A percentile compares a stretch with the other conserved stretches of the same genome.
phyloP scores from a whole-genome alignment of 441 rosid genomes.

The Metrosideros polymorpha region DNA sequence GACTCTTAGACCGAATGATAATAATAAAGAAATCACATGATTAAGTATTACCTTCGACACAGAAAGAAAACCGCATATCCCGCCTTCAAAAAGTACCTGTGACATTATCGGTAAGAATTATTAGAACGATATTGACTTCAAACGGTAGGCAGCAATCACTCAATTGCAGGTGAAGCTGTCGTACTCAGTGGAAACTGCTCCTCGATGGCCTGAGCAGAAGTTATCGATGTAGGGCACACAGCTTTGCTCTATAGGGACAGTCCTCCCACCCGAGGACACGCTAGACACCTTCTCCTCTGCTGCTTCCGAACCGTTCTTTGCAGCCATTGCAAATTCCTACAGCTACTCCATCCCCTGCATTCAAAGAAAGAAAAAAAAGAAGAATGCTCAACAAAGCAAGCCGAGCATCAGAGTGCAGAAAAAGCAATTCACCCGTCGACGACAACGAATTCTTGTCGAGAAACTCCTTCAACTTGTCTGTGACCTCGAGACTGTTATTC shows the following conservation, averaged over 20 bases:
- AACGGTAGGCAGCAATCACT: neutral
- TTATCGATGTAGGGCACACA: slow-evolving; percentile 78
- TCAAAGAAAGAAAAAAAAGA: too few species aligned
- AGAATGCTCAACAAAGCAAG: neutral
- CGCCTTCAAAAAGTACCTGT: slow-evolving; percentile 63
- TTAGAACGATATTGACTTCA: neutral
- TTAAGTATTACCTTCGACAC: slow-evolving; percentile 42
- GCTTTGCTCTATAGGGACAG: slow-evolving; percentile 55
- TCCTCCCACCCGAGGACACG: slow-evolving; percentile 65
- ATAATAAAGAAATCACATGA: neutral
- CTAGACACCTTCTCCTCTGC: too few species aligned
- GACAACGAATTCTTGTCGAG: slow-evolving; percentile 29
- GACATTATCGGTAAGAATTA: neutral
- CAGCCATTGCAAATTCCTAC: too few species aligned
- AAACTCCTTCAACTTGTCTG: slow-evolving; percentile 38
- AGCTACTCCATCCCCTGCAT: slow-evolving; percentile 22
- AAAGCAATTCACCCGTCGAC: slow-evolving; percentile 15
- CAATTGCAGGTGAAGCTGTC: neutral
- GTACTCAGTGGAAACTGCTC: slow-evolving; percentile 87
- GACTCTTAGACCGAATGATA: neutral
- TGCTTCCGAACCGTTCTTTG: too few species aligned
- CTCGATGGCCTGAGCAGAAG: slow-evolving; percentile 86
- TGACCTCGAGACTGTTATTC: slow-evolving; percentile 22
- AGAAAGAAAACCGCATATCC: slow-evolving; percentile 88
- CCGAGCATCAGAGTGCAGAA: too few species aligned